phyloP scores from a whole-genome alignment of 495 filamentous ascomycete genomes.

The Penicillium parvum region DNA sequence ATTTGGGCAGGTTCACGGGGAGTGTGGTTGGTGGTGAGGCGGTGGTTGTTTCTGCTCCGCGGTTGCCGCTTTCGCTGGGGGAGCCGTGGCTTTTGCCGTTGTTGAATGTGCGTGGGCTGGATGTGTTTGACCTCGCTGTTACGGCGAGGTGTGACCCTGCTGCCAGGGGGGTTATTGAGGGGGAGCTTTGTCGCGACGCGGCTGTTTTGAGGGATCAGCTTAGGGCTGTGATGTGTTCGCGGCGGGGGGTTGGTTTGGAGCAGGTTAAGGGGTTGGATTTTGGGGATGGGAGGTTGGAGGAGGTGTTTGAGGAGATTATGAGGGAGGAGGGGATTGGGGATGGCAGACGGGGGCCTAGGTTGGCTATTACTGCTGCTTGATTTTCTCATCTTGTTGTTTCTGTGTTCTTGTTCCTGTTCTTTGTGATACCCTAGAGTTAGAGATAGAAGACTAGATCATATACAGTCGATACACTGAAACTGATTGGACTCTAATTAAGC shows the following conservation, averaged over 20 bases:
- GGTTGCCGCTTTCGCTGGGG: constrained; percentile 22
- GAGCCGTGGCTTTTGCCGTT: constrained; percentile 35
- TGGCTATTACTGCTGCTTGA: constrained; percentile 24
- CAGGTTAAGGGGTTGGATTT: constrained; percentile 5
- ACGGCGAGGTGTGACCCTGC: constrained; percentile 34
- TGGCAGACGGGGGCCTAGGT: not conserved
- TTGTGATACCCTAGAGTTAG: not conserved
- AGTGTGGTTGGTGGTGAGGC: constrained; percentile 8
- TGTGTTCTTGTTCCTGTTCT: not conserved
- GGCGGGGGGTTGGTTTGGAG: not conserved
- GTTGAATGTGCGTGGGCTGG: constrained; percentile 29
- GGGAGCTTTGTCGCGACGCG: constrained; percentile 26
- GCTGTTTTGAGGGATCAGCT: constrained; percentile 28
- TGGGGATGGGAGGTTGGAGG: constrained; percentile 5
- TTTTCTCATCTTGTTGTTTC: constrained; percentile 1
- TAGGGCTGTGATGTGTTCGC: constrained; percentile 24
- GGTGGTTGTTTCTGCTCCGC: constrained; percentile 18
- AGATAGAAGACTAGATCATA: too few species aligned
- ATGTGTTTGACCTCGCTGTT: constrained; percentile 35
- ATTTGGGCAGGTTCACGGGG: constrained; percentile 32
- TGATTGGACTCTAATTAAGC: too few species aligned
- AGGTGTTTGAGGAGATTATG: not conserved
- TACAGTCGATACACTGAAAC: too few species aligned
- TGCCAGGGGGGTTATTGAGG: constrained; percentile 28
- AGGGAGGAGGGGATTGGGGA: constrained; percentile 2